Conservation (phyloP, 2,329 filamentous ascomycete genomes). For the Teratosphaeria pseudoeucalypti region DNA sequence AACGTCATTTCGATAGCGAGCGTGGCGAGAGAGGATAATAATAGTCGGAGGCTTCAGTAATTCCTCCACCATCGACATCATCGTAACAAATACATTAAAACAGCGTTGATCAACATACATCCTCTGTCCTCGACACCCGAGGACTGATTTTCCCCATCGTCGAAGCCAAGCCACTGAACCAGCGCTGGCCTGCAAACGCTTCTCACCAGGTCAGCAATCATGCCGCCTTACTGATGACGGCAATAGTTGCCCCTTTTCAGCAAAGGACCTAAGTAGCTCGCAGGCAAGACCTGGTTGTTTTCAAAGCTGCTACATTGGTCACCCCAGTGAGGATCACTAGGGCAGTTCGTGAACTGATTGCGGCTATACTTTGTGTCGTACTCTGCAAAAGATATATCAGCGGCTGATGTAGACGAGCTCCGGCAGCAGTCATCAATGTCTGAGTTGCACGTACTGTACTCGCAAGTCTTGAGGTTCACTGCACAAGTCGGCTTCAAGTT, state of each 20-base stretch:
- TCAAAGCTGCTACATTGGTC: background rate
- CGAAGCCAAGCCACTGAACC: background rate
- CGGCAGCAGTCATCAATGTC: background rate
- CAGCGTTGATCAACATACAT: background rate
- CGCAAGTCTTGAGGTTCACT: background rate
- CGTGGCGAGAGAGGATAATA: no score
- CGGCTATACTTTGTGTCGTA: background rate
- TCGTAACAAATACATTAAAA: background rate
- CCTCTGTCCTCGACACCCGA: background rate
- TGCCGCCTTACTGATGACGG: background rate
- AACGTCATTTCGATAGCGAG: no score
- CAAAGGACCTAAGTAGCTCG: background rate
- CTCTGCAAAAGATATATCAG: background rate
- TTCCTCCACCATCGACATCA: no score
- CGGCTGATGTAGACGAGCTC: background rate
- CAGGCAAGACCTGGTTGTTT: background rate
- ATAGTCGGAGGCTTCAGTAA: no score
- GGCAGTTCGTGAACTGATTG: background rate
- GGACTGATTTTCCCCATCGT: background rate
- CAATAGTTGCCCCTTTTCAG: background rate
- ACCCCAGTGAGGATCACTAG: background rate
- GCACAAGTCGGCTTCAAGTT: background rate
- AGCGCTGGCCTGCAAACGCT: background rate
- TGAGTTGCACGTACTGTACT: background rate
- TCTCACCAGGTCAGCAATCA: background rate